Evolutionary conservation across 2,329 filamentous ascomycete species (phyloP), one percentile per base, ranked within the genome.

Genomic region (Phialophora chinensis): DNA sequence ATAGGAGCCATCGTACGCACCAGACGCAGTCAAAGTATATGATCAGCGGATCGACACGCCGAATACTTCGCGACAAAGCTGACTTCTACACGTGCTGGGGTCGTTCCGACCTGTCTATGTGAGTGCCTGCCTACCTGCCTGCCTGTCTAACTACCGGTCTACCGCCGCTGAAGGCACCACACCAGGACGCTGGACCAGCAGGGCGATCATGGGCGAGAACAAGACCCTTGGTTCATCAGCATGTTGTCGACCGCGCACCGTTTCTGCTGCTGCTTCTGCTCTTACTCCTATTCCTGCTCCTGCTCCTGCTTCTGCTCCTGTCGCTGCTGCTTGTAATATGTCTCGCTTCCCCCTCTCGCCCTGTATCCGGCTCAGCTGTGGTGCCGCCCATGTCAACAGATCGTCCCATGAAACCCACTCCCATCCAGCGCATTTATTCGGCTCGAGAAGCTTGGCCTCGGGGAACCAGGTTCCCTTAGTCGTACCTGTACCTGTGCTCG

Each of bases 371-470:
- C 29, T 1, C 11, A 61, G 27, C 29, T 61, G 75, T 55, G 67
- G 63, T 35, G 75, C 72, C 0, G 75, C 77, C 75, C 77, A 80
- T 20, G 63, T 67, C 72, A 74, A 73, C 71, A 87, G 73, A 38
- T 82, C 77, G 23, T 78, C 74, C 85, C 85, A 87, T 0, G 69
- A 75, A 0, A 80, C 73, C 84, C 84, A 87, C 25, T 82, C 76
- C 86, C 86, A 87, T 0, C 76, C 77, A 4, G 80, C 80, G 71
- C 86, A 88, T 73, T 87, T 88, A 2, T 85, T 75, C 0, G 82
- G 81, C 68, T 86, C 83, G 69, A 76, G 60, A 23, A 77, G 47
- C 66, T 74, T 66, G 5, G 72, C 77, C 82, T 73, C 42, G 66
- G 90, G 88, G 80, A 67, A 62, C n/a, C 27, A 23, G 11, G 17